Evolutionary conservation across 768 basidiomycete genomes (phyloP).

Genomic region (Asterophora parasitica): DNA sequence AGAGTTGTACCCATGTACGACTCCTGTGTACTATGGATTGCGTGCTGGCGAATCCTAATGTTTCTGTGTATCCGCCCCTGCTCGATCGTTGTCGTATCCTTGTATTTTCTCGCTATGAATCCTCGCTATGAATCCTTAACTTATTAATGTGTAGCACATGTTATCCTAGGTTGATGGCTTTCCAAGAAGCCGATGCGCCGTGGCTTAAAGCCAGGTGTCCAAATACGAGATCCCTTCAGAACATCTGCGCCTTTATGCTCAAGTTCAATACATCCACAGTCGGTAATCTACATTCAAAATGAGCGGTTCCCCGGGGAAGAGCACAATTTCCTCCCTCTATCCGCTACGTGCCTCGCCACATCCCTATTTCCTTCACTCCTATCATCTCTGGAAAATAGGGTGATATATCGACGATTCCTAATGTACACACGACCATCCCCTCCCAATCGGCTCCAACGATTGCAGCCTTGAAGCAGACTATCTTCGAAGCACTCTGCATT

Average conservation of each 20-base stretch:
- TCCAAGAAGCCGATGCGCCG: neutral
- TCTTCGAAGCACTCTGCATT: no score
- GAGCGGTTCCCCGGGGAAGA: conserved; percentile 33
- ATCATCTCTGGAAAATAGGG: conserved; percentile 16
- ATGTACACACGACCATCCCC: conserved; percentile 31
- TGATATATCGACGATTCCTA: conserved; percentile 6
- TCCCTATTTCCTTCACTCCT: conserved; percentile 30
- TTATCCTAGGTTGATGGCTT: neutral
- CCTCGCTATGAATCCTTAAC: neutral
- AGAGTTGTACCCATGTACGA: conserved; percentile 1
- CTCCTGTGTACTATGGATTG: neutral
- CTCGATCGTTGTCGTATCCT: neutral
- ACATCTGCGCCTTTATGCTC: conserved; percentile 29
- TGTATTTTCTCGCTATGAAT: conserved; percentile 1
- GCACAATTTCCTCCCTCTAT: conserved; percentile 26
- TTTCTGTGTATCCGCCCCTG: conserved; percentile 1
- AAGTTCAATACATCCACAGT: no score
- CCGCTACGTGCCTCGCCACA: conserved; percentile 27
- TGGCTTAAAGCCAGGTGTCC: conserved; percentile 17
- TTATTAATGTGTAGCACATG: neutral
- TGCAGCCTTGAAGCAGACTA: conserved; percentile 30
- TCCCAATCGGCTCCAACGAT: conserved; percentile 34
- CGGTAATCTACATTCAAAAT: no score
- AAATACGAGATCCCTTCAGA: conserved; percentile 24
- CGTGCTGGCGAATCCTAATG: conserved; percentile 4